Evolutionary conservation across 1,139 yeast species (phyloP), one percentile per base, ranked within the genome.

Genomic region (Yamadazyma triangularis): DNA sequence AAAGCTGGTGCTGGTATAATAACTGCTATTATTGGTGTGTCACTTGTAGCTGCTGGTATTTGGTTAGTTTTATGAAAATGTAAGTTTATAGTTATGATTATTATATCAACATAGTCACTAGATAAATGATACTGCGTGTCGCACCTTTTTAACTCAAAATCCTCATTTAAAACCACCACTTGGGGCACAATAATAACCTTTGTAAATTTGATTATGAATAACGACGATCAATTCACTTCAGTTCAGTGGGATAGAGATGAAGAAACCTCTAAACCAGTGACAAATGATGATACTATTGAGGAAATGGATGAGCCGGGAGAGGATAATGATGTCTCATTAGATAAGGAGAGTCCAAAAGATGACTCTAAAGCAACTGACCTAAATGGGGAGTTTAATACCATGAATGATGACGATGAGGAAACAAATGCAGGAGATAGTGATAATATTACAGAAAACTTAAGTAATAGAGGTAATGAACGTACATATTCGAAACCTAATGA

Each of bases 1-100:
- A 73, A 61, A 40, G 96, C 93, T 1, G 96, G 96, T 34, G 96
- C 96, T 1, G 86, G 91, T 28, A 74, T 88, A 30, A 76, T 88
- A 38, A 89, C 96, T 2, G 86, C 83, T 7, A 53, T 87, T 21
- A 67, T 87, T 30, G 81, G 88, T 32, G 68, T 76, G 4, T 69
- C 81, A 3, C 60, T 86, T 29, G 59, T 84, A 24, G 85, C 77
- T 4, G 62, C 81, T 24, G 79, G 81, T 24, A 69, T 77, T 23
- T 89, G 96, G 96, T 68, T 87, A 54, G 58, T 85, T 23, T 39
- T 53, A 31, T 53, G n/a, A n/a, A n/a, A n/a, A n/a, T n/a, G n/a
- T n/a, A n/a, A n/a, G n/a, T n/a, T n/a, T n/a, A n/a, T n/a, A n/a
- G n/a, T n/a, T n/a, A n/a, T n/a, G n/a, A n/a, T n/a, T n/a, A n/a